Evolutionary conservation across 192 early-diverging fungal genomes (phyloP).

Genomic region (Coemansia reversa): DNA sequence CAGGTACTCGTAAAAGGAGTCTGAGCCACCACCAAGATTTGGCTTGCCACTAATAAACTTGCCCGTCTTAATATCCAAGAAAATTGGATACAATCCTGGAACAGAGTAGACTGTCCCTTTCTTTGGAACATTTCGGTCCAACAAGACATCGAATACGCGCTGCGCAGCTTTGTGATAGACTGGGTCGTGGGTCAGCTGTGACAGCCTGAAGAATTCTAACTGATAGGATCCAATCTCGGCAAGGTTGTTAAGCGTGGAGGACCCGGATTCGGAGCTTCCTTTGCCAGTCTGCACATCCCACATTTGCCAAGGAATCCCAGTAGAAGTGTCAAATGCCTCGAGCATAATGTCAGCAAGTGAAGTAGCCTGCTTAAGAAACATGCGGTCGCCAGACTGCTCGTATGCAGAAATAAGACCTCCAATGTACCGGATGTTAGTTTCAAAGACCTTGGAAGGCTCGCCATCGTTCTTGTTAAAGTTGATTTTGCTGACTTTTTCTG

Average conservation of each 20-base stretch:
- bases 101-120: conserved; percentile 39
- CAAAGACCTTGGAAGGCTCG: conserved; percentile 75
- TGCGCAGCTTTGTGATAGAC: conserved; percentile 83
- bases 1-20: conserved; percentile 95
- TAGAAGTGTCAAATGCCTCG: conserved; percentile 62
- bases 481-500: conserved; percentile 67
- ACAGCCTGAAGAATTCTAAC: conserved; percentile 87
- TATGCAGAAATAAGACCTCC: conserved; percentile 85
- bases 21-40: conserved; percentile 84
- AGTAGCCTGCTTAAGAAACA: conserved; percentile 72
- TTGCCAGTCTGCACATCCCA: conserved; percentile 65
- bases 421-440: conserved; percentile 84
- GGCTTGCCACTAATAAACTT: conserved; percentile 56
- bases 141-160: conserved; percentile 52
- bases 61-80: conserved; percentile 54
- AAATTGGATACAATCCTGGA: conserved; percentile 79
- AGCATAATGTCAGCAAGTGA: conserved; percentile 80
- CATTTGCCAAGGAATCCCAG: conserved; percentile 68
- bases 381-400: conserved; percentile 61
- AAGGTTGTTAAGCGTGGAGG: conserved; percentile 48
- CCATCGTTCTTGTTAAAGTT: conserved; percentile 72
- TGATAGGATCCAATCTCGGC: conserved; percentile 54
- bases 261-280: conserved; percentile 46
- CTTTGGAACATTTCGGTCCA: conserved; percentile 43
- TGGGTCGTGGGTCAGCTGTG: conserved; percentile 72